Evolutionary conservation across 805 yeast species (phyloP), one percentile per base, ranked within the genome.

Genomic region (Myxozyma monticola): DNA sequence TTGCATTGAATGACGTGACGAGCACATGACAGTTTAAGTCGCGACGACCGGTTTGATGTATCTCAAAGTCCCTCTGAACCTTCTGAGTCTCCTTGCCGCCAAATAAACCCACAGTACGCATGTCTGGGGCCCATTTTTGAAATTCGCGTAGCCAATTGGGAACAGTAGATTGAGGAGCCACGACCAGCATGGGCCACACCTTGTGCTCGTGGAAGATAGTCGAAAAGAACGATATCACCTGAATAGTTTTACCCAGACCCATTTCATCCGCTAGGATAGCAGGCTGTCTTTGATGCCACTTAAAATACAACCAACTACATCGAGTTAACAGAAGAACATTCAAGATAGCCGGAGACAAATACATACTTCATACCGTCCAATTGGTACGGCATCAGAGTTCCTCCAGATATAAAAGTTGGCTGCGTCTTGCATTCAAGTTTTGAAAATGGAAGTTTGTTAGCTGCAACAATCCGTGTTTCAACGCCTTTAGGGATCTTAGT

Each of bases 41-140:
- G 12, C 15, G 22, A 20, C 15, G 28, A 21, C 34, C 43, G 7
- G 30, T 21, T 28, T 29, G 24, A 15, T 17, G 22, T 60, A 54
- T 56, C 55, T 39, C 60, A 56, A n/a, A 62, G 49, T 61, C 33
- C 24, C 78, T 68, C 35, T 81, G 59, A 8, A 60, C 57, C 1
- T 67, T 68, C 30, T 96, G 75, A 14, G 73, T 77, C 4, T 69
- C 72, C 56, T 83, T 83, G n/a, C 71, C 42, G 1, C 95, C 95
- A 51, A 90, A 2, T 95, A 84, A 65, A 89, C 98, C 37, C 88
- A 69, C 42, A 89, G 89, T 80, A 54, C 97, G 68, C 29, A 93
- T 73, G 0, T 96, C 88, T 2, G 98, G 97, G 96, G 97, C 91
- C 99, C 99, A 93, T 45, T 83, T 78, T 60, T 90, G 96, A 43